Evolutionary conservation across 805 yeast genomes (phyloP).

Genomic region (Candida ovalis): DNA sequence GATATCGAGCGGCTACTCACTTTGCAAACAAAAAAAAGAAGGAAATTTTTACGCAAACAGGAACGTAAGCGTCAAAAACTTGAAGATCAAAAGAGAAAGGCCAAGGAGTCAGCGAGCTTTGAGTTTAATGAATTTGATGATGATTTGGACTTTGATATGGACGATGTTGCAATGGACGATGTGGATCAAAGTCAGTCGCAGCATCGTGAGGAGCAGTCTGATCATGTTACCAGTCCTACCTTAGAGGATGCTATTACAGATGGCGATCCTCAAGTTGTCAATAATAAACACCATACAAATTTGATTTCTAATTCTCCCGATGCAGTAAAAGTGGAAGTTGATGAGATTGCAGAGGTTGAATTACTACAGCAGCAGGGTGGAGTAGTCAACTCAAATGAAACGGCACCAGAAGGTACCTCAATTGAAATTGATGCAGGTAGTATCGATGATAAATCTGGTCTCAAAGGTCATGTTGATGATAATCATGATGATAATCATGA

Average conservation of each 20-base stretch:
- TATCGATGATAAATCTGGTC: too few species aligned
- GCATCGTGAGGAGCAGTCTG: not conserved
- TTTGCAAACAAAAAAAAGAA: constrained; percentile 31
- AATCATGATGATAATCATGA: too few species aligned
- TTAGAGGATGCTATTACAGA: not conserved
- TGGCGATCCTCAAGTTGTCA: too few species aligned
- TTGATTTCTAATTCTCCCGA: too few species aligned
- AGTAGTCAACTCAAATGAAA: too few species aligned
- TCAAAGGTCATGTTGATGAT: too few species aligned
- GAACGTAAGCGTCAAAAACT: constrained; percentile 26
- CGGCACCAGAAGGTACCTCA: too few species aligned
- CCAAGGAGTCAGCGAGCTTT: constrained; percentile 18
- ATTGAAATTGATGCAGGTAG: too few species aligned
- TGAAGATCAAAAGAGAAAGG: constrained; percentile 18
- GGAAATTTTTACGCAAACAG: constrained; percentile 25
- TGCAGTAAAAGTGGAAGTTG: too few species aligned
- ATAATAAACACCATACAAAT: too few species aligned
- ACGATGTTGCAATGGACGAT: constrained; percentile 20
- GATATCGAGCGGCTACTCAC: constrained; percentile 26
- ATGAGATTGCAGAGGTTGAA: too few species aligned
- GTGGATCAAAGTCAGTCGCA: not conserved
- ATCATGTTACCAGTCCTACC: not conserved
- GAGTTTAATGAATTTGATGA: constrained; percentile 23
- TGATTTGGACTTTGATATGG: constrained; percentile 31
- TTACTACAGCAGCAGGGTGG: too few species aligned